phyloP scores from a whole-genome alignment of 257 asterid genomes.

The Solanum pennellii region DNA sequence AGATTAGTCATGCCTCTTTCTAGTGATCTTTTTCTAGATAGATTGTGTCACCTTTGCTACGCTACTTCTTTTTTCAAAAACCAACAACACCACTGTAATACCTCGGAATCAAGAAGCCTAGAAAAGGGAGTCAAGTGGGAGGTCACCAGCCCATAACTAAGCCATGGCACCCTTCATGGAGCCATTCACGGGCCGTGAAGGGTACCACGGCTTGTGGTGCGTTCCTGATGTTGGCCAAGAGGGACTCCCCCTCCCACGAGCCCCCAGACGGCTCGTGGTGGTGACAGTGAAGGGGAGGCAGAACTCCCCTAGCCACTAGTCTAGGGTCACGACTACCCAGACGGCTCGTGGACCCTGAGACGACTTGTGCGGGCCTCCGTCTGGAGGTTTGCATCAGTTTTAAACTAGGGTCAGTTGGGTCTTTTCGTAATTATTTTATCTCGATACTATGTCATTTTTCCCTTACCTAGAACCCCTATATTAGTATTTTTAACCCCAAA shows the following conservation, averaged over 20 bases:
- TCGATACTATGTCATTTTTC: neutral
- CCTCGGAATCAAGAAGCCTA: neutral
- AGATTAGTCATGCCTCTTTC: neutral
- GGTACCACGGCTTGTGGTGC: neutral
- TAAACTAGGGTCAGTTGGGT: neutral
- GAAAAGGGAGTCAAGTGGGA: neutral
- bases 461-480: neutral
- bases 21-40: neutral
- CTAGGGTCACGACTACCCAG: neutral
- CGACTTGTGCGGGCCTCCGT: neutral
- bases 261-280: neutral
- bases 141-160: neutral
- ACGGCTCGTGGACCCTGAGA: neutral
- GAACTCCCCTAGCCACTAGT: neutral
- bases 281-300: neutral
- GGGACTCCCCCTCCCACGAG: neutral
- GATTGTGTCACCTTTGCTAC: neutral
- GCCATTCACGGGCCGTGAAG: no score
- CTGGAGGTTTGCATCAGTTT: neutral
- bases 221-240: neutral
- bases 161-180: neutral
- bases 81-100: neutral
- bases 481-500: neutral
- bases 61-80: neutral
- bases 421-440: neutral